These are phyloP conservation scores for Gnetum montanum DNA, from an alignment of 75 land plant genomes.

Conservation along the genomic window DNA sequence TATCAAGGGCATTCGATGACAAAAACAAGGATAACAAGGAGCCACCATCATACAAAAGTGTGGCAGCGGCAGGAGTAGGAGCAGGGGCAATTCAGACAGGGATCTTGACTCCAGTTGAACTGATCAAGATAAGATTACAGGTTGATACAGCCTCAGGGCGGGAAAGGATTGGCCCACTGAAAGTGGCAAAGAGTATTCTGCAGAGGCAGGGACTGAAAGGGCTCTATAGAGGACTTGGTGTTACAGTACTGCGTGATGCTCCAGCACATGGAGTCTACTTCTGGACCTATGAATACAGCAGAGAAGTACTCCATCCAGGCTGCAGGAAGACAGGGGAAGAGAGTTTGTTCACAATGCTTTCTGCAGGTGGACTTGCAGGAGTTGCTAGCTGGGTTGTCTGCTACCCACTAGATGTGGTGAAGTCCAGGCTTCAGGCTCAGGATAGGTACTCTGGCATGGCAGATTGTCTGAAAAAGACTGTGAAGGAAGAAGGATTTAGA, in stretches of 20 bases:
- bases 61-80: conserved; percentile 71
- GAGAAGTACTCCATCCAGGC: conserved; percentile 88
- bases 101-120: conserved; percentile 76
- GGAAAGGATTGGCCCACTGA: conserved; percentile 39
- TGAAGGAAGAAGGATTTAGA: conserved; percentile 58
- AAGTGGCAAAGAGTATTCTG: conserved; percentile 41
- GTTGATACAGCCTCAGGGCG: conserved; percentile 13
- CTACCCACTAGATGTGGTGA: conserved; percentile 88
- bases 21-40: conserved; percentile 18
- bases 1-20: conserved; percentile 48
- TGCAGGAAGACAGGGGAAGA: conserved; percentile 72
- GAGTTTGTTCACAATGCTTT: conserved; percentile 63
- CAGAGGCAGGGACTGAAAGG: conserved; percentile 63
- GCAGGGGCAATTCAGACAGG: conserved; percentile 78
- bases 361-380: conserved; percentile 91
- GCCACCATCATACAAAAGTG: conserved; percentile 72
- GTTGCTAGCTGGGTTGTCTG: conserved; percentile 91
- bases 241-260: conserved; percentile 81
- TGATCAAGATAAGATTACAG: conserved; percentile 80
- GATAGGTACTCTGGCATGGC: conserved; percentile 58
- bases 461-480: conserved; percentile 76
- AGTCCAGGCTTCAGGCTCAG: conserved; percentile 84
- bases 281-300: conserved; percentile 71
- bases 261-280: conserved; percentile 88
- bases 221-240: conserved; percentile 66